Conservation (phyloP, 2,329 filamentous ascomycete genomes). For the Corinectria fuckeliana region DNA sequence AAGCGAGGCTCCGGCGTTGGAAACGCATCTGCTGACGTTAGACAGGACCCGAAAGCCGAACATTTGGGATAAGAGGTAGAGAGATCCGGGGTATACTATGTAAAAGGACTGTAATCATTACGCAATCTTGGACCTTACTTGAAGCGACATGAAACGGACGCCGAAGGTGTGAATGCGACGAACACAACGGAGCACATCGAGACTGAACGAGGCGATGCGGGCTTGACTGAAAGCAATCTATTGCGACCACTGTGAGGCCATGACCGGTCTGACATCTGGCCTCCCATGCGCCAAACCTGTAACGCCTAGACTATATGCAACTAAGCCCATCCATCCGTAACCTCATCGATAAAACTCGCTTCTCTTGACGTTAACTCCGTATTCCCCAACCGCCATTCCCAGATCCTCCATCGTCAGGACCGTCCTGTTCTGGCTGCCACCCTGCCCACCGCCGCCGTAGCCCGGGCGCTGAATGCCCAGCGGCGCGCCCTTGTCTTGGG, state of each 20-base stretch:
- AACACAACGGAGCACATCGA: no score
- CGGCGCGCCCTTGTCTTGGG: conserved; percentile 64
- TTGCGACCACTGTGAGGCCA: conserved; percentile 17
- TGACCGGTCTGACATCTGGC: conserved; percentile 27
- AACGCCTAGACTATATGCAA: conserved; percentile 20
- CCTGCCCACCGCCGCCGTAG: conserved; percentile 87
- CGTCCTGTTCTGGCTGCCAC: conserved; percentile 86
- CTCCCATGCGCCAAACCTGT: conserved; percentile 31
- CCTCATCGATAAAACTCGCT: conserved; percentile 90
- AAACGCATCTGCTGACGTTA: conserved; percentile 8
- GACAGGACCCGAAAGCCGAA: conserved; percentile 65
- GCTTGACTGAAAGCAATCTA: conserved; percentile 13
- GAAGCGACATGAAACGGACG: conserved; percentile 6
- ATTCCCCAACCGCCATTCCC: conserved; percentile 97
- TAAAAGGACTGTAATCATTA: conserved; percentile 42
- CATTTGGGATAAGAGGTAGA: conserved; percentile 55
- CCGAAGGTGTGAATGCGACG: conserved; percentile 20
- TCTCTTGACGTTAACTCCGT: conserved; percentile 95
- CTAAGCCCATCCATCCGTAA: conserved; percentile 3
- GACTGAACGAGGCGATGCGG: not conserved
- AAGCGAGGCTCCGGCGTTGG: conserved; percentile 49
- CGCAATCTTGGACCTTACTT: conserved; percentile 6
- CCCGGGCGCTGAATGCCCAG: conserved; percentile 79
- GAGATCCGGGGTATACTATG: conserved; percentile 32
- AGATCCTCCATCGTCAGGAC: conserved; percentile 98